phyloP scores from a whole-genome alignment of 306 rosid species.

The Cicer chorassanicum region DNA sequence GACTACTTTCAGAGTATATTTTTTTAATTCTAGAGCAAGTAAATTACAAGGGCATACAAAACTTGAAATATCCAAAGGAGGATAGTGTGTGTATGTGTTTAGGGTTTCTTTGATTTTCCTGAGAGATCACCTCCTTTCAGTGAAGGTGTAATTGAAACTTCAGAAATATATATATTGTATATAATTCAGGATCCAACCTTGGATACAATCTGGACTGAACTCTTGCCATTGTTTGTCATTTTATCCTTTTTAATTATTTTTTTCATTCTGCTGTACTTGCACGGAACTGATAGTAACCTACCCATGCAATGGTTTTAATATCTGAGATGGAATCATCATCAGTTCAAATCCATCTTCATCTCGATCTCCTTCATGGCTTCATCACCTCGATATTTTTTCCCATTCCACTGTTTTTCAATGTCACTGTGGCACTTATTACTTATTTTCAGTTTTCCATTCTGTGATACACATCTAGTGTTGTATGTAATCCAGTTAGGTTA shows the following conservation, averaged over 20 bases:
- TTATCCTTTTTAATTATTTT: background rate
- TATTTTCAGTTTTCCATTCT: background rate
- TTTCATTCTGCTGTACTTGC: background rate
- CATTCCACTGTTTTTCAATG: background rate
- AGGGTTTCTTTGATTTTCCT: background rate
- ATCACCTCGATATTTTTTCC: background rate
- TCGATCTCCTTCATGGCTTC: background rate
- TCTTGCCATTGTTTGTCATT: background rate
- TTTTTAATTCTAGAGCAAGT: slow-evolving; percentile 19
- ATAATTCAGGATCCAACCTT: background rate
- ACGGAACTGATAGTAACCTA: background rate
- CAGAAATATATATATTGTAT: background rate
- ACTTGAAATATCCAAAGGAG: slow-evolving; percentile 32
- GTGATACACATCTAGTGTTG: slow-evolving; percentile 9
- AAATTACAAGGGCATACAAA: slow-evolving; percentile 15
- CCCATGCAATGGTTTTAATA: background rate
- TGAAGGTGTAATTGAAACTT: slow-evolving; percentile 5
- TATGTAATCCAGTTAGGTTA: slow-evolving; percentile 6
- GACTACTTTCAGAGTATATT: background rate
- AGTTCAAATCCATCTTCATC: background rate
- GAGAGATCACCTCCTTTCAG: slow-evolving; percentile 32
- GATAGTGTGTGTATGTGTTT: background rate
- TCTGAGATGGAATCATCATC: background rate
- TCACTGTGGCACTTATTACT: background rate
- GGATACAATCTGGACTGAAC: background rate